Conservation (phyloP, 2,329 filamentous ascomycete species). For the Aspergillus uvarum region DNA sequence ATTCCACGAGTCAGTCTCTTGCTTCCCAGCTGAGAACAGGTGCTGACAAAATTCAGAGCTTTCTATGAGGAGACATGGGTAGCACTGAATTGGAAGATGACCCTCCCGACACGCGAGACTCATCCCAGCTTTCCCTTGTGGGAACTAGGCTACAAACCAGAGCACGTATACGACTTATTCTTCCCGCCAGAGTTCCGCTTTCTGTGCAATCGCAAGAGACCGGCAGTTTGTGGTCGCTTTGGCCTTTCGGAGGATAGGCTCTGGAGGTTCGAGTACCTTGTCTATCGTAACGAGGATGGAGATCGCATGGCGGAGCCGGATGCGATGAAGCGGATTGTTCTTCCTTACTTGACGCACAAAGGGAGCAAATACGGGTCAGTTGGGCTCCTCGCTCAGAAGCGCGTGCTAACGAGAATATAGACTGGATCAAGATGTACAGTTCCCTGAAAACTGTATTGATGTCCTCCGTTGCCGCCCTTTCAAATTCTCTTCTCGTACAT, state of each 20-base stretch:
- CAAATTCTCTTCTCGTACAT: constrained; percentile 44
- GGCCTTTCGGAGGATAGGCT: constrained; percentile 43
- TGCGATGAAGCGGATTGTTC: constrained; percentile 25
- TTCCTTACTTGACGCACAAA: constrained; percentile 31
- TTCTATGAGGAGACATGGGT: constrained; percentile 45
- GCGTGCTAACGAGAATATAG: constrained; percentile 10
- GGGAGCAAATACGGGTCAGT: constrained; percentile 16
- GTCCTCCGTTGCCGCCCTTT: constrained; percentile 50
- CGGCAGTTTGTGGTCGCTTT: constrained; percentile 49
- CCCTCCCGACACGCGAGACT: constrained; percentile 45
- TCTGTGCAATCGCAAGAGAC: constrained; percentile 43
- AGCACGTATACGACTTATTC: constrained; percentile 51
- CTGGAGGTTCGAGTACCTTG: constrained; percentile 40
- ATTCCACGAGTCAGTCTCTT: constrained; percentile 18
- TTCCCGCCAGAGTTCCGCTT: constrained; percentile 50
- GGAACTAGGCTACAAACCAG: constrained; percentile 47
- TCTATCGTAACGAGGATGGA: constrained; percentile 31
- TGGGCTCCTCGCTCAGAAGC: background rate
- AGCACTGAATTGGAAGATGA: constrained; percentile 49
- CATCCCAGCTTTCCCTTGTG: constrained; percentile 53
- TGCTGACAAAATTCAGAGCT: constrained; percentile 4
- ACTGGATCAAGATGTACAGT: constrained; percentile 32
- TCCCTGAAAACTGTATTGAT: constrained; percentile 49
- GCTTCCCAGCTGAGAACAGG: background rate
- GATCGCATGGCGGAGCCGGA: constrained; percentile 33